Conservation (phyloP, 768 basidiomycete species). For the Leccinum longicurvipes region DNA sequence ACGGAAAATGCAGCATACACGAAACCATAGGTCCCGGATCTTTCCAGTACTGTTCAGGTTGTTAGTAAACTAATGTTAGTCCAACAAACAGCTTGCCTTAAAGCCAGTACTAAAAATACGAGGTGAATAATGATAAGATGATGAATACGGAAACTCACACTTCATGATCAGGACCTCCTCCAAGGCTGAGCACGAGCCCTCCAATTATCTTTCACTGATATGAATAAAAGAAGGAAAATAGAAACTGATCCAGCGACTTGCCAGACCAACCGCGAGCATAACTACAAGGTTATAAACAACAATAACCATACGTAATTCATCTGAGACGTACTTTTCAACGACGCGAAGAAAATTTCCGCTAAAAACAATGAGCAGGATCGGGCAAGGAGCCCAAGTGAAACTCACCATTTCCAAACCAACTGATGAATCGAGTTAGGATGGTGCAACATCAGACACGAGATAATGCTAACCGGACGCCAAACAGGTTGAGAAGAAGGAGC, state of each 20-base stretch:
- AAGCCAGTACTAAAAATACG: conserved; percentile 17
- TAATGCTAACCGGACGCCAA: conserved; percentile 41
- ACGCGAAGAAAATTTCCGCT: conserved; percentile 25
- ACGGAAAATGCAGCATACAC: background rate
- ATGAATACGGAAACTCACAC: conserved; percentile 33
- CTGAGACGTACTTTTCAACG: conserved; percentile 19
- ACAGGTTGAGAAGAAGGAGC: conserved; percentile 42
- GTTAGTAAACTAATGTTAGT: background rate
- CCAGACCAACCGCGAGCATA: conserved; percentile 35
- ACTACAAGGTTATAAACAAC: conserved; percentile 22
- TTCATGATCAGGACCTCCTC: conserved; percentile 53
- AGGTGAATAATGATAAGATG: conserved; percentile 17
- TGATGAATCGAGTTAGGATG: conserved; percentile 29
- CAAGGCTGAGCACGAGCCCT: conserved; percentile 52
- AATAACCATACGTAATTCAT: background rate
- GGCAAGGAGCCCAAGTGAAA: background rate
- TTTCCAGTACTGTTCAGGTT: conserved; percentile 17
- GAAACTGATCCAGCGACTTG: background rate
- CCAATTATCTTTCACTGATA: conserved; percentile 27
- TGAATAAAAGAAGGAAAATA: background rate
- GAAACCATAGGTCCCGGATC: conserved; percentile 26
- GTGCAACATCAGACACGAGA: conserved; percentile 36
- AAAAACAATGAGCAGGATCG: conserved; percentile 3
- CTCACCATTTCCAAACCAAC: conserved; percentile 23
- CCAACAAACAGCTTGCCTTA: background rate